A percentile compares a stretch with the other conserved stretches of the same genome.
phyloP scores from a whole-genome alignment of 371 early-diverging fungal genomes.

The Blakeslea trispora region DNA sequence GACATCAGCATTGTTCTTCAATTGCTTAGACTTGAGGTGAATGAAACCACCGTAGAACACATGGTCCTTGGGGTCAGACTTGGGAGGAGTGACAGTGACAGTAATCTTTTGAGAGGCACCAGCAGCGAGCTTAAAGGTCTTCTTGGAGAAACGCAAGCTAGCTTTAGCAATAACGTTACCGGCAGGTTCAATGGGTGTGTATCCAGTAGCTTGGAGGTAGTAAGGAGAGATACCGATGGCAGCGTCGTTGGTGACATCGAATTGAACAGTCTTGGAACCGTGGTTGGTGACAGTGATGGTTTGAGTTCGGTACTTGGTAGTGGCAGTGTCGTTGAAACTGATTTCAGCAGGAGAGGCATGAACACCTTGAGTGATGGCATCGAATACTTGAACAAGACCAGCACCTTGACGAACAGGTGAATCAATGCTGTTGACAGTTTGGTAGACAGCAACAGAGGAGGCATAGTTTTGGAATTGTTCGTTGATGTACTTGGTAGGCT shows the following conservation, averaged over 20 bases:
- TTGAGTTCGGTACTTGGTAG: constrained; percentile 36
- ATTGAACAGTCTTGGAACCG: constrained; percentile 52
- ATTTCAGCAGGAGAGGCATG: constrained; percentile 62
- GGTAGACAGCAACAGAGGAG: constrained; percentile 4
- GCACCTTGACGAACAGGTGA: constrained; percentile 64
- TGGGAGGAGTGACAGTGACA: constrained; percentile 50
- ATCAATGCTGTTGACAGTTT: constrained; percentile 13
- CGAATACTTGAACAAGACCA: constrained; percentile 70
- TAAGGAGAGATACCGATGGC: constrained; percentile 46
- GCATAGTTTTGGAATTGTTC: constrained; percentile 58
- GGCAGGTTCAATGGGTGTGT: constrained; percentile 33
- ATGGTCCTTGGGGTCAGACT: constrained; percentile 33
- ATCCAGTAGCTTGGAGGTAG: constrained; percentile 28
- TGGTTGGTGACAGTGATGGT: constrained; percentile 58
- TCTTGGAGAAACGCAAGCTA: constrained; percentile 36
- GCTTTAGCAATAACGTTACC: constrained; percentile 30
- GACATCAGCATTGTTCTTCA: constrained; percentile 25
- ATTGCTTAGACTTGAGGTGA: constrained; percentile 23
- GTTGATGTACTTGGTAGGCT: constrained; percentile 20
- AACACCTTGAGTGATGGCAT: constrained; percentile 55
- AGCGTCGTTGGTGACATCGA: constrained; percentile 42
- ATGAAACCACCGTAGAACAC: constrained; percentile 41
- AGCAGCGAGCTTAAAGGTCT: constrained; percentile 38
- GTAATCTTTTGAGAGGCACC: constrained; percentile 45
- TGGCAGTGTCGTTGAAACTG: constrained; percentile 67